Evolutionary conservation across 352 stramenopile genomes (phyloP), one percentile per base, ranked within the genome.

Genomic region (Phytopythium litorale): DNA sequence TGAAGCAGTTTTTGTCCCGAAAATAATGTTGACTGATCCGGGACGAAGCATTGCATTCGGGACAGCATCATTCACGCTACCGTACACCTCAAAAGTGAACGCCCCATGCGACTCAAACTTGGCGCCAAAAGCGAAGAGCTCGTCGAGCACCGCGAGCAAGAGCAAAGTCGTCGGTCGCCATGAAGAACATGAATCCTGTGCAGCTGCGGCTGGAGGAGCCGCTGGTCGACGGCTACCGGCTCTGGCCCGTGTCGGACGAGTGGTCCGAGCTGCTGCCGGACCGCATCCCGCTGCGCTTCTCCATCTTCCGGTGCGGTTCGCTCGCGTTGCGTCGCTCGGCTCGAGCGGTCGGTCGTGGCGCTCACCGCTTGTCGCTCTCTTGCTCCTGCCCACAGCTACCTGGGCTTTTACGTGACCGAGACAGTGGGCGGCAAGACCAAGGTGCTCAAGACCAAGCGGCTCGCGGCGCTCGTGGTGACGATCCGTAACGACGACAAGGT

Each of bases 401-500:
- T 92, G 48, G 83, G 83, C 46, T 92, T 92, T 67, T 92, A 87
- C 70, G 81, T 92, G 32, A 73, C 75, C 15, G 64, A 59, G 61
- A 89, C 79, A 9, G 77, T 78, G 56, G 76, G 76, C 50, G 83
- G 83, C 65, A 91, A 88, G 69, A 84, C 79, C 43, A 70, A 55
- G 0, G 81, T 91, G 32, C 68, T 91, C 46, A 81, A 84, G 60
- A 76, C 76, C 19, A 78, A 78, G 30, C 64, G 71, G 37, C 54
- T 91, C 33, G 53, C 74, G 32, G 75, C 73, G n/a, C 65, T 92
- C 16, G 72, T 69, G 48, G 81, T 92, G 60, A 89, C 76, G 13
- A 92, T 92, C 60, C 76, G 77, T 51, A 92, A 91, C 60, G 83
- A 92, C 19, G 74, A 87, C 64, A 91, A 92, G 68, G 67, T 87